Base-by-base conservation (phyloP, 2,329 filamentous ascomycete genomes). In the Raffaelea albimanens region DNA sequence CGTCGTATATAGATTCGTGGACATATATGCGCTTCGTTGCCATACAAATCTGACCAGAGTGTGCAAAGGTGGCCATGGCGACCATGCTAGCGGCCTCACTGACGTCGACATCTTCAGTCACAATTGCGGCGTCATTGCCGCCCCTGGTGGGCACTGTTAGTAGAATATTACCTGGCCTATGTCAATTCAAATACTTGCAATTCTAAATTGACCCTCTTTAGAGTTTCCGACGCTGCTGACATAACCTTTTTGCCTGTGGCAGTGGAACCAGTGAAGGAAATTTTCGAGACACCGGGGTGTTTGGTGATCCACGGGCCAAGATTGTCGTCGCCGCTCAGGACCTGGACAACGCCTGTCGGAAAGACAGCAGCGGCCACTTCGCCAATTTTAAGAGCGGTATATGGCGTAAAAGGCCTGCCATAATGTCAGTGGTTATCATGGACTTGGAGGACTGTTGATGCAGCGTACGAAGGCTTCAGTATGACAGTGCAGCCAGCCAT, bases 231-330 rank as follows among this genome's bases (percentile, higher is more conserved):
- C 43, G 69, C 71, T 16, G 67, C 70, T 47, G 69, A 70, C 68
- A 80, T 73, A 45, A 83, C 73, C 59, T 71, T 72, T 65, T 81
- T 82, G 8, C 79, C 80, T 0, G 75, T 81, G 0, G 67, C 66
- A 9, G 68, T 76, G 14, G 75, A 80, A 2, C 80, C 79, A 0
- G 80, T 83, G 62, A 84, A 84, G 53, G 68, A 71, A 57, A 83
- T 75, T 67, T 81, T 83, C 47, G 73, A 68, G 48, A 83, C 71
- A 20, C 68, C 73, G 0, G 76, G 75, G 55, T 83, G 79, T 14
- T 59, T 60, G 0, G 76, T 80, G 46, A 83, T 59, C 68, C 68
- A 70, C 1, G 74, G 76, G 3, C 80, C 80, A 7, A 83, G 70
- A 39, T 69, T 65, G 53, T 83, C 78, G 46, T 76, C 76, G 5